Conservation (phyloP, 2,329 filamentous ascomycete species). For the Verticillium isaacii region DNA sequence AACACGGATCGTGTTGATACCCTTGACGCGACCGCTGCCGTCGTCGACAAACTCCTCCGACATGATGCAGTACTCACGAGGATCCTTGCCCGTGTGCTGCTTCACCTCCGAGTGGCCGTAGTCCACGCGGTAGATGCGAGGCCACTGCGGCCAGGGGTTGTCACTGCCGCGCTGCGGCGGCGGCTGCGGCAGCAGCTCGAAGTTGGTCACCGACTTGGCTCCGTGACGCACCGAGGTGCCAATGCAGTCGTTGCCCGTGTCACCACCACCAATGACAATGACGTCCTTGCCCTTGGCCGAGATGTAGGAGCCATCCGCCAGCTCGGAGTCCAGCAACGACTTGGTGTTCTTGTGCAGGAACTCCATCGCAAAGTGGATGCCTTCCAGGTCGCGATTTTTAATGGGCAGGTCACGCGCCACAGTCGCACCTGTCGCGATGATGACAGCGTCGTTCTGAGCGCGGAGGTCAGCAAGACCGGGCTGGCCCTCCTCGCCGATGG, state of each 20-base stretch:
- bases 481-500: constrained; percentile 68
- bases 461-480: constrained; percentile 66
- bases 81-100: constrained; percentile 93
- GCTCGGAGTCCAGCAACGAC: constrained; percentile 87
- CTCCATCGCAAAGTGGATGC: constrained; percentile 95
- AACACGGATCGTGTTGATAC: constrained; percentile 91
- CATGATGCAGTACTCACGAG: constrained; percentile 97
- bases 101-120: constrained; percentile 96
- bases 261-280: constrained; percentile 93
- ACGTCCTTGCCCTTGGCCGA: constrained; percentile 95
- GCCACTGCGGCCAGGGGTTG: constrained; percentile 99
- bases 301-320: constrained; percentile 81
- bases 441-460: constrained; percentile 71
- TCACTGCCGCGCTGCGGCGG: constrained; percentile 84
- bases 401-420: constrained; percentile 91
- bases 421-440: constrained; percentile 89
- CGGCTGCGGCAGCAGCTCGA: constrained; percentile 90
- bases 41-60: constrained; percentile 94
- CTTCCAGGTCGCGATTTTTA: constrained; percentile 79
- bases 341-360: constrained; percentile 98
- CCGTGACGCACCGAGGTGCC: constrained; percentile 94
- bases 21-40: constrained; percentile 81
- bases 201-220: constrained; percentile 94
- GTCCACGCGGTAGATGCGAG: constrained; percentile 95
- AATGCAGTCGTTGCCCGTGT: constrained; percentile 97